Evolutionary conservation across 1,284 basidiomycete genomes (phyloP), one percentile per base, ranked within the genome.

Genomic region (Trichosporon ovoides): DNA sequence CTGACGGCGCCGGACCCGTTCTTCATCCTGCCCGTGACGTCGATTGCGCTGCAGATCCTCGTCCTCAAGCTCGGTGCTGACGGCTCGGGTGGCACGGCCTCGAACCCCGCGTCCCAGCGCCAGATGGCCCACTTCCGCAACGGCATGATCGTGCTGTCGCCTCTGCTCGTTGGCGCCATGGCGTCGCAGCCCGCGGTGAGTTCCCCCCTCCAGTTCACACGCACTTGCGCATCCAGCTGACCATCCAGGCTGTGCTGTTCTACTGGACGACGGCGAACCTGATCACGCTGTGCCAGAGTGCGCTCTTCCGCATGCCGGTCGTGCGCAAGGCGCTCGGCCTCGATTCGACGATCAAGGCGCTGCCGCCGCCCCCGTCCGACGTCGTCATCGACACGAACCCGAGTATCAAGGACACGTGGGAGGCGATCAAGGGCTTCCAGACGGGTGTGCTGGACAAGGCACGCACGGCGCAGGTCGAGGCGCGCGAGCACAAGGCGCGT

Each of bases 1-100:
- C 76, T 98, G 59, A 91, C 91, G 0, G 72, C 82, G 1, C 74
- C 85, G 3, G 91, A 94, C 73, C 91, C 94, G 5, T 86, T 83
- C 57, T 89, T 83, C 67, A 79, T 88, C 19, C 78, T 97, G 38
- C 94, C 95, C 0, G 71, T 87, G 33, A 77, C 82, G 28, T 84
- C 81, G 63, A 82, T 85, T 58, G 79, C 79, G 37, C 80, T 81
- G 13, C 87, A 91, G 58, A 86, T 93, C 58, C 58, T 83, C 12
- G 89, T 93, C 60, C 82, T 93, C 35, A 77, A 80, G 70, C 77
- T 86, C 65, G 83, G 83, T 63, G 72, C 81, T 63, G 73, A 80
- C 66, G 77, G 83, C 61, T 74, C 82, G 58, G 81, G 81, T 10
- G 72, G 79, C 33, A 13, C 13, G 3, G 58, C 59, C 20, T 54